These are phyloP conservation scores for Cutaneotrichosporon curvatum DNA, from an alignment of 1,284 basidiomycete genomes.

Conservation along the genomic window DNA sequence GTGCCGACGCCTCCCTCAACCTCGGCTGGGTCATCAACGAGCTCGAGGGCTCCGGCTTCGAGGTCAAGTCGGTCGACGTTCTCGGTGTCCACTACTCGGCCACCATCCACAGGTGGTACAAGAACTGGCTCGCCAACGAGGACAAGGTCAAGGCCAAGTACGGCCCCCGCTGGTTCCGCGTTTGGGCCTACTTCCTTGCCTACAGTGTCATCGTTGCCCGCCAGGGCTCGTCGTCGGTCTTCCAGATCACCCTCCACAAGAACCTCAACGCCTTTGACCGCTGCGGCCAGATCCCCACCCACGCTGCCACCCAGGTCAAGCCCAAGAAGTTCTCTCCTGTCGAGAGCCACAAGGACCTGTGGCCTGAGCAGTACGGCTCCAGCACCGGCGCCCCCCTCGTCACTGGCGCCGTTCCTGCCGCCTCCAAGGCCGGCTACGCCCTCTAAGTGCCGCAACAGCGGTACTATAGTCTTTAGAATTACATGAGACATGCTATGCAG, in stretches of 20 bases:
- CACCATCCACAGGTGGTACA: conserved; percentile 89
- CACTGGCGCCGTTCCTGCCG: neutral
- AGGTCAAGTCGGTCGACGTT: conserved; percentile 93
- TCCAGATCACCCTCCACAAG: conserved; percentile 95
- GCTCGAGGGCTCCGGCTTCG: conserved; percentile 84
- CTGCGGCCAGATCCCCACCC: conserved; percentile 65
- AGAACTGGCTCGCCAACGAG: conserved; percentile 61
- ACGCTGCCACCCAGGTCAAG: conserved; percentile 46
- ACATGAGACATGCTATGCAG: too few species aligned
- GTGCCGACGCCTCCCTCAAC: conserved; percentile 90
- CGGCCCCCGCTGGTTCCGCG: conserved; percentile 81
- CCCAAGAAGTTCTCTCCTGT: conserved; percentile 18
- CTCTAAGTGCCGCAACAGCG: too few species aligned
- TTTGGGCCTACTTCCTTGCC: conserved; percentile 87
- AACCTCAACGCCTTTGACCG: conserved; percentile 93
- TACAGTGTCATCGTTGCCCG: conserved; percentile 54
- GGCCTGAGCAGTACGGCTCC: conserved; percentile 21
- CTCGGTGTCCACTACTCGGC: conserved; percentile 96
- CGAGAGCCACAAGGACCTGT: conserved; percentile 31
- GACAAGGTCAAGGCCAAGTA: conserved; percentile 49
- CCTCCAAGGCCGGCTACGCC: neutral
- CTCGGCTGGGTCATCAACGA: conserved; percentile 87
- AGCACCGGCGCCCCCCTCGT: neutral
- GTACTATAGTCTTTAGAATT: too few species aligned
- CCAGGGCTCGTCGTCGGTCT: conserved; percentile 79